A percentile compares a stretch with the other conserved stretches of the same genome.
Evolutionary conservation across 2,329 filamentous ascomycete genomes (phyloP).

Genomic region (Penicillium sp.): DNA sequence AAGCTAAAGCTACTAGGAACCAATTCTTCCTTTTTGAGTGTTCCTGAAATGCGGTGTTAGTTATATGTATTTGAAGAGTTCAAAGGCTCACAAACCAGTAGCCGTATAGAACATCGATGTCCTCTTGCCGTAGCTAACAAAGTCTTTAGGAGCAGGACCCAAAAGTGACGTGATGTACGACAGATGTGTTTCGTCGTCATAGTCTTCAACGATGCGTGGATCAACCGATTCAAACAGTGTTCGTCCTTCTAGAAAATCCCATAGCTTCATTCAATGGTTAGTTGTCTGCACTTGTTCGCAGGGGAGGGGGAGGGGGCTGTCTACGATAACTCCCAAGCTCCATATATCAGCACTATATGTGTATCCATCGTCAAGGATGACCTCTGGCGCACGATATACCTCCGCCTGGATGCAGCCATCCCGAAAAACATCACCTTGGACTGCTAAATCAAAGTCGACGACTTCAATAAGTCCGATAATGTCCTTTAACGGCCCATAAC

Average conservation of each 20-base stretch:
- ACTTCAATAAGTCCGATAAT: slow-evolving; percentile 30
- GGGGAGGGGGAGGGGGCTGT: not conserved
- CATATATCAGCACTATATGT: slow-evolving; percentile 41
- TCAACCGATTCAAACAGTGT: slow-evolving; percentile 30
- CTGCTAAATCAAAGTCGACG: slow-evolving; percentile 37
- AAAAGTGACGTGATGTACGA: slow-evolving; percentile 35
- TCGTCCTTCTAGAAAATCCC: slow-evolving; percentile 33
- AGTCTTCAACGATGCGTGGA: slow-evolving; percentile 22
- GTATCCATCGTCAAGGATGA: slow-evolving; percentile 36
- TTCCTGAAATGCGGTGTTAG: slow-evolving; percentile 7
- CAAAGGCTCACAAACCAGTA: slow-evolving; percentile 4
- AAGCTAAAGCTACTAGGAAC: slow-evolving; percentile 13
- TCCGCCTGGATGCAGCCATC: slow-evolving; percentile 49
- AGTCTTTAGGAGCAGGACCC: slow-evolving; percentile 28
- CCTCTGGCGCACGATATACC: slow-evolving; percentile 39
- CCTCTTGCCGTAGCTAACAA: slow-evolving; percentile 29
- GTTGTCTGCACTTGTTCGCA: slow-evolving; percentile 1
- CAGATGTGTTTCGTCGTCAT: slow-evolving; percentile 32
- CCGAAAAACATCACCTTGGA: slow-evolving; percentile 33
- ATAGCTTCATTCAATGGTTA: slow-evolving; percentile 22
- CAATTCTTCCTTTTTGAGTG: slow-evolving; percentile 9
- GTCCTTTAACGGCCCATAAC: slow-evolving; percentile 27
- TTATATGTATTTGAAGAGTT: not conserved
- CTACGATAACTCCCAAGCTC: slow-evolving; percentile 40
- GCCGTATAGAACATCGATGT: slow-evolving; percentile 15